phyloP scores from a whole-genome alignment of 2,329 filamentous ascomycete genomes.

The Calonectria montana region DNA sequence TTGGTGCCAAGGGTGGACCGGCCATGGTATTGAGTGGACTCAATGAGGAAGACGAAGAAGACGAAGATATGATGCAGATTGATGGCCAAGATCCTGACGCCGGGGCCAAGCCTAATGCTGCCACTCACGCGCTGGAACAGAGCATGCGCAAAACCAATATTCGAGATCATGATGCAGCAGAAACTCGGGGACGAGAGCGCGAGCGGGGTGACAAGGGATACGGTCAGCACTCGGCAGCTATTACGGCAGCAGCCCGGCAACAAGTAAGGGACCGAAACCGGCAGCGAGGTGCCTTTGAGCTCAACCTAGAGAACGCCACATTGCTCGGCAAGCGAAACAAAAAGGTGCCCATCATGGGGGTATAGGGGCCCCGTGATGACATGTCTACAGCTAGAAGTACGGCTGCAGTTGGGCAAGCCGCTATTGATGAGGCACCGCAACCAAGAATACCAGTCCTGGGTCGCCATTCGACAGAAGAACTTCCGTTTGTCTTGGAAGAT shows the following conservation, averaged over 20 bases:
- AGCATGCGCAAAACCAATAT: constrained; percentile 88
- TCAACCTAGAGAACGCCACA: constrained; percentile 91
- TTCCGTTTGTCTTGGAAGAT: constrained; percentile 31
- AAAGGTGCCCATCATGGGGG: constrained; percentile 61
- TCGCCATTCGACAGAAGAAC: constrained; percentile 31
- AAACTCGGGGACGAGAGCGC: constrained; percentile 47
- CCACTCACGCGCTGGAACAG: constrained; percentile 80
- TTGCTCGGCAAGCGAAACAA: constrained; percentile 78
- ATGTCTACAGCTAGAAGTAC: constrained; percentile 7
- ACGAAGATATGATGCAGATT: constrained; percentile 64
- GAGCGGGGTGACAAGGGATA: constrained; percentile 74
- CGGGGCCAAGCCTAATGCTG: constrained; percentile 55
- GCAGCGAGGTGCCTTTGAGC: constrained; percentile 87
- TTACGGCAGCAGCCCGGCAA: constrained; percentile 85
- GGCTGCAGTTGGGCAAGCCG: constrained; percentile 15
- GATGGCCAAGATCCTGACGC: constrained; percentile 65
- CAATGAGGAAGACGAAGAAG: constrained; percentile 74
- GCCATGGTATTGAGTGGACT: constrained; percentile 69
- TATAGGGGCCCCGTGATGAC: constrained; percentile 42
- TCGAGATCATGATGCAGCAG: constrained; percentile 56
- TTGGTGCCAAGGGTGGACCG: constrained; percentile 76
- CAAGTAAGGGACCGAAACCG: constrained; percentile 76
- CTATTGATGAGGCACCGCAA: constrained; percentile 30
- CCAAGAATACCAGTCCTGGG: constrained; percentile 18
- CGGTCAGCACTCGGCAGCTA: constrained; percentile 86